phyloP scores from a whole-genome alignment of 202 grass and related monocot genomes.

The Carex sylvatica region DNA sequence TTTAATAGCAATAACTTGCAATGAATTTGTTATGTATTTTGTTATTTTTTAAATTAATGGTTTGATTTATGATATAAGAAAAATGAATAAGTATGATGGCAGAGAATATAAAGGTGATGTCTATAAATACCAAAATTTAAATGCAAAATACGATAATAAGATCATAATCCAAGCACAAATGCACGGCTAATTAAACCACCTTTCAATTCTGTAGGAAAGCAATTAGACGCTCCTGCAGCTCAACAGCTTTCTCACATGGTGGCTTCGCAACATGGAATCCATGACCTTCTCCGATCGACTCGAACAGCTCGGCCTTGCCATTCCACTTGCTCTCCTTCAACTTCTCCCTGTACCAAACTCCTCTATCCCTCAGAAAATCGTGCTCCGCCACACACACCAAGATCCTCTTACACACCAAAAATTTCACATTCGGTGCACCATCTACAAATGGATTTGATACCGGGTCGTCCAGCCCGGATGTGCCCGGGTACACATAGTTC shows the following conservation, averaged over 20 bases:
- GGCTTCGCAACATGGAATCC: conserved; percentile 51
- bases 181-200: neutral
- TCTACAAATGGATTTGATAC: conserved; percentile 58
- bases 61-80: too few relatives aligned
- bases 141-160: too few relatives aligned
- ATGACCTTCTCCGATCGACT: conserved; percentile 59
- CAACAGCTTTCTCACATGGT: conserved; percentile 25
- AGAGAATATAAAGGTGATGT: too few relatives aligned
- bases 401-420: conserved; percentile 43
- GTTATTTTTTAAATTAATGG: too few relatives aligned
- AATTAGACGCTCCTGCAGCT: conserved; percentile 39
- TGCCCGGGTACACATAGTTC: conserved; percentile 49
- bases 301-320: conserved; percentile 59
- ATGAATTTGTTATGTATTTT: too few relatives aligned
- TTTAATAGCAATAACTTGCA: too few relatives aligned
- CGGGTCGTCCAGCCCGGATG: conserved; percentile 56
- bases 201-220: conserved; percentile 38
- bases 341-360: conserved; percentile 63
- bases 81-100: too few relatives aligned
- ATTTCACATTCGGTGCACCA: conserved; percentile 43
- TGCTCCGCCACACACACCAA: conserved; percentile 72
- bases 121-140: too few relatives aligned
- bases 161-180: neutral
- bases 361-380: conserved; percentile 60
- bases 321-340: conserved; percentile 56